A percentile compares a stretch with the other conserved stretches of the same genome.
Evolutionary conservation across 352 stramenopile species (phyloP).

Genomic region (Globisporangium takayamanum): DNA sequence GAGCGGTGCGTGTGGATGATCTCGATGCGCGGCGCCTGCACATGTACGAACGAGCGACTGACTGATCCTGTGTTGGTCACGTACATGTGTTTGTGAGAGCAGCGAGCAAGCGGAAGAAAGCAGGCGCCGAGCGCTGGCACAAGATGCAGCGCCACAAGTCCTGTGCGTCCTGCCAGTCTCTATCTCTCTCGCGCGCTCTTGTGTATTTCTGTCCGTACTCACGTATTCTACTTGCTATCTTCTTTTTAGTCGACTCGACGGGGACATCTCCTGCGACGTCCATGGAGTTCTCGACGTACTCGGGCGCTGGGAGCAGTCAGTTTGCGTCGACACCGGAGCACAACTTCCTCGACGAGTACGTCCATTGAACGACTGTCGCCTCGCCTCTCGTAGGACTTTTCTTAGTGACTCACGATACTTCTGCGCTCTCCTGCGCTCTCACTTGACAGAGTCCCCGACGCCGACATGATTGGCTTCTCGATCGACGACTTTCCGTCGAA

Average conservation of each 20-base stretch:
- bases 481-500: slow-evolving; percentile 59
- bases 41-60: background rate
- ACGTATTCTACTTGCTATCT: background rate
- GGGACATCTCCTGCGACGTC: slow-evolving; percentile 34
- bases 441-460: slow-evolving; percentile 25
- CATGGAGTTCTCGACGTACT: slow-evolving; percentile 28
- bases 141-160: slow-evolving; percentile 58
- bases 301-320: slow-evolving; percentile 12
- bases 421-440: background rate
- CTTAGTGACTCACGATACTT: background rate
- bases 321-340: slow-evolving; percentile 32
- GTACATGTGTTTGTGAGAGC: slow-evolving; percentile 3
- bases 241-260: slow-evolving; percentile 40
- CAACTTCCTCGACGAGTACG: slow-evolving; percentile 50
- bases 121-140: slow-evolving; percentile 47
- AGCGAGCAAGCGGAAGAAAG: slow-evolving; percentile 63
- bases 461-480: slow-evolving; percentile 61
- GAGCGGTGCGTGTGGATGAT: slow-evolving; percentile 20
- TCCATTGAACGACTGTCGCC: background rate
- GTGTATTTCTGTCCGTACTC: background rate
- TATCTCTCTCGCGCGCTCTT: background rate
- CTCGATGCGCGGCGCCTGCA: background rate
- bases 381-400: background rate
- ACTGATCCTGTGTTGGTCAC: slow-evolving; percentile 2
- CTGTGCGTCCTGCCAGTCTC: slow-evolving; percentile 13